These are phyloP conservation scores for Cucumis melo DNA, from an alignment of 306 rosid species.

Conservation along the genomic window DNA sequence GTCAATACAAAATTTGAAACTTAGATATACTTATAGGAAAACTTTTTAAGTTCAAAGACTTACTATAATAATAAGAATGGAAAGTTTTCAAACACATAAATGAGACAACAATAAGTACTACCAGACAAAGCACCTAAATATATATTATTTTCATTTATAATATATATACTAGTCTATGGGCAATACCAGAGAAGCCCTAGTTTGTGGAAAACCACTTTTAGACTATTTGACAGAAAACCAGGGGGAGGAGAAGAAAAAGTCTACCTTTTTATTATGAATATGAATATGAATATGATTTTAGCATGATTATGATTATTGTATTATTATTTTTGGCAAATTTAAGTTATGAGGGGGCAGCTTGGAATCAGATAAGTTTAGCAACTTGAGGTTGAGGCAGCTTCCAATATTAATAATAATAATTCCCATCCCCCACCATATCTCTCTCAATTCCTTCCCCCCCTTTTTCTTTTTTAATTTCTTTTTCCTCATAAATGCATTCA, in stretches of 20 bases:
- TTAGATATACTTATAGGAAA: too few species aligned
- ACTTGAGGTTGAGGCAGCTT: constrained; percentile 4
- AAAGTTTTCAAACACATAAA: too few species aligned
- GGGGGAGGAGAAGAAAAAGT: neutral
- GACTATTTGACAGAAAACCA: neutral
- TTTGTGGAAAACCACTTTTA: constrained; percentile 1
- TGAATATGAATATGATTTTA: too few species aligned
- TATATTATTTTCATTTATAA: neutral
- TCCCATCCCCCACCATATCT: neutral
- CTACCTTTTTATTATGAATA: neutral
- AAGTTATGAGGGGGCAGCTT: neutral
- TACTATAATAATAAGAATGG: too few species aligned
- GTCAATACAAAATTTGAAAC: too few species aligned
- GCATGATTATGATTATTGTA: too few species aligned
- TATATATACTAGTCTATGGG: neutral
- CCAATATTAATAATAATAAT: neutral
- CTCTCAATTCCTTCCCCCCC: neutral
- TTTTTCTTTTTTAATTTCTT: too few species aligned
- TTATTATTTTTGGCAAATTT: neutral
- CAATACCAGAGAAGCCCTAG: constrained; percentile 6
- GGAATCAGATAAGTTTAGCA: constrained; percentile 1
- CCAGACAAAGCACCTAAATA: too few species aligned
- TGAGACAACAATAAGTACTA: too few species aligned
- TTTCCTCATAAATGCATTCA: neutral
- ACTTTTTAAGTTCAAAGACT: too few species aligned